Evolutionary conservation across 2,329 filamentous ascomycete species (phyloP).

Genomic region (Cytospora schulzeri): DNA sequence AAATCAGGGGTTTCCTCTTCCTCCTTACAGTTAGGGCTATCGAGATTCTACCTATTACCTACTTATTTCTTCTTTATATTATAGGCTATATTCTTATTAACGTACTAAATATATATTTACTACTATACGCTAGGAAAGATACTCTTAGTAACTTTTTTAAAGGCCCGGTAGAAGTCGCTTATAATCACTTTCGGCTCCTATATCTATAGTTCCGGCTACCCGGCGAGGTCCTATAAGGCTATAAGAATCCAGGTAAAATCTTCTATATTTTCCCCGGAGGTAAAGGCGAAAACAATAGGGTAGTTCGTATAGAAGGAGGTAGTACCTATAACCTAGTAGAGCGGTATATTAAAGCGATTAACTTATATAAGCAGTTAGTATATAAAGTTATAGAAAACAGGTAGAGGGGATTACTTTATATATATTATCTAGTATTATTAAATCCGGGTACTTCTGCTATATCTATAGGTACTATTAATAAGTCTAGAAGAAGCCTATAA

Average conservation of each 20-base stretch:
- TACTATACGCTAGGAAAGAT: background rate
- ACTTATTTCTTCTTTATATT: slow-evolving; percentile 4
- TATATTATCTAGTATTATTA: background rate
- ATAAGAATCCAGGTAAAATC: background rate
- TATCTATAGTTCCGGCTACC: background rate
- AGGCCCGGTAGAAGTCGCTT: background rate
- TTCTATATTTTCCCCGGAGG: background rate
- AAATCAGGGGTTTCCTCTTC: too few species aligned
- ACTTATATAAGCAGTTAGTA: background rate
- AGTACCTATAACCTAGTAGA: background rate
- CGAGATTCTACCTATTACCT: background rate
- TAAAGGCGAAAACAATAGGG: slow-evolving; percentile 1
- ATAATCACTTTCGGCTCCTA: background rate
- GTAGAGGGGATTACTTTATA: background rate
- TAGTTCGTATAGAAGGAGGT: background rate
- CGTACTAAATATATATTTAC: slow-evolving; percentile 2
- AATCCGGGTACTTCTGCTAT: slow-evolving; percentile 1
- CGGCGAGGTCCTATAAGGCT: background rate
- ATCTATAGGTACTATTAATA: slow-evolving; percentile 1
- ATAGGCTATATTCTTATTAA: slow-evolving; percentile 6
- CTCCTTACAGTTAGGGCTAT: background rate
- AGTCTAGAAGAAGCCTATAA: background rate
- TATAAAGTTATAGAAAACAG: background rate
- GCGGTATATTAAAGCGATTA: slow-evolving; percentile 1
- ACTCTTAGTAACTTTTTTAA: background rate